Conservation (phyloP, 2,329 filamentous ascomycete species). For the Botrytis elliptica region DNA sequence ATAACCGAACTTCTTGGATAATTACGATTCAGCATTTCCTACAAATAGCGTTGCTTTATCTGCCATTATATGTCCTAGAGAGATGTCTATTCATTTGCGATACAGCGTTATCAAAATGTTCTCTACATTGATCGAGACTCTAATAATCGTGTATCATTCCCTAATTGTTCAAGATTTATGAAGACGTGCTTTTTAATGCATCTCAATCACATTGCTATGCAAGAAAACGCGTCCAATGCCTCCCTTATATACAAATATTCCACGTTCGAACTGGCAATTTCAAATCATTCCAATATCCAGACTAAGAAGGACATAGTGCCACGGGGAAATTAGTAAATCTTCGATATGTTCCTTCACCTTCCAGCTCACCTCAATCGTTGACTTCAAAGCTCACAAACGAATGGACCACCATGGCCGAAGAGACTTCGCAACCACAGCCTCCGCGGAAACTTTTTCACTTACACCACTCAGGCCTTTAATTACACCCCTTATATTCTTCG, state of each 20-base stretch:
- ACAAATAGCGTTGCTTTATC: background rate
- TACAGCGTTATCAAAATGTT: background rate
- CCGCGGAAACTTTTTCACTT: background rate
- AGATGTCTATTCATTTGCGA: background rate
- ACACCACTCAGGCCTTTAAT: too few species aligned
- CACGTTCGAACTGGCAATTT: background rate
- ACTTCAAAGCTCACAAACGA: background rate
- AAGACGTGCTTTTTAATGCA: background rate
- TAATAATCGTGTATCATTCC: background rate
- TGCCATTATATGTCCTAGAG: background rate
- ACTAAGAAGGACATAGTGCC: background rate
- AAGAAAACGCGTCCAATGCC: background rate
- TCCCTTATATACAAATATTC: background rate
- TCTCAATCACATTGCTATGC: background rate
- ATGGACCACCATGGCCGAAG: background rate
- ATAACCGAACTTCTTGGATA: background rate
- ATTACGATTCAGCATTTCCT: background rate
- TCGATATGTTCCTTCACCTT: background rate
- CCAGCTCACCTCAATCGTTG: background rate
- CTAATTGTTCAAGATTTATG: background rate
- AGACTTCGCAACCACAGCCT: background rate
- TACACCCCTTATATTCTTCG: too few species aligned
- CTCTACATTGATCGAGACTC: background rate
- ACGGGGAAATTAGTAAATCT: background rate
- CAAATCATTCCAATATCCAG: too few species aligned